Evolutionary conservation across 2,329 filamentous ascomycete genomes (phyloP), one percentile per base, ranked within the genome.

Genomic region (Ascochyta fabae): DNA sequence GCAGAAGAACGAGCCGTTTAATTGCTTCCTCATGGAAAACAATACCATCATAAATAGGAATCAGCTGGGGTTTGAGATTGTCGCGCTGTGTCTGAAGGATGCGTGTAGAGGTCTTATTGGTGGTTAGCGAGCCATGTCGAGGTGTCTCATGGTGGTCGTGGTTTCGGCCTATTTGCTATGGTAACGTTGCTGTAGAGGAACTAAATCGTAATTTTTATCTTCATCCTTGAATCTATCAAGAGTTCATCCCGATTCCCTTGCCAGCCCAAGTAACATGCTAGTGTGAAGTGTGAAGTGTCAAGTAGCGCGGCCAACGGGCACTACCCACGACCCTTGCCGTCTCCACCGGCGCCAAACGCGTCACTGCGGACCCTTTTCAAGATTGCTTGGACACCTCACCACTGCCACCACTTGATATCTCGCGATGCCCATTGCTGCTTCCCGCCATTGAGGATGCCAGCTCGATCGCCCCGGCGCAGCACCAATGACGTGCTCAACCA

Each of bases 361-460:
- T 50, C 48, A 48, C 52, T 63, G 65, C 59, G 63, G 65, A 69
- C 64, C 66, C 61, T 31, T 10, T 13, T 60, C 59, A 58, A 60
- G 50, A 58, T 15, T 48, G 41, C 46, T 38, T 48, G 49, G 39
- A 46, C 39, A 55, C 51, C 53, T 48, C 44, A 47, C 39, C 29
- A 31, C 29, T 31, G 12, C 12, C 12, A 13, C 12, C 29, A 31
- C 50, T 27, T 16, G 36, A 29, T 31, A 40, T 35, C 42, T 51
- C 48, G 51, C 60, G 51, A 63, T 61, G 65, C 36, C 59, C 56
- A 58, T 60, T 70, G 23, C 72, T 59, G 61, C n/a, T 16, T 42
- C 34, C 41, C 45, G 39, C 44, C 26, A 44, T 31, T 48, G 56
- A 66, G 36, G 47, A 75, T 75, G 73, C 66, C 71, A 61, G 62